phyloP scores from a whole-genome alignment of 2,329 filamentous ascomycete genomes.

The Mycosphaerella sp. region DNA sequence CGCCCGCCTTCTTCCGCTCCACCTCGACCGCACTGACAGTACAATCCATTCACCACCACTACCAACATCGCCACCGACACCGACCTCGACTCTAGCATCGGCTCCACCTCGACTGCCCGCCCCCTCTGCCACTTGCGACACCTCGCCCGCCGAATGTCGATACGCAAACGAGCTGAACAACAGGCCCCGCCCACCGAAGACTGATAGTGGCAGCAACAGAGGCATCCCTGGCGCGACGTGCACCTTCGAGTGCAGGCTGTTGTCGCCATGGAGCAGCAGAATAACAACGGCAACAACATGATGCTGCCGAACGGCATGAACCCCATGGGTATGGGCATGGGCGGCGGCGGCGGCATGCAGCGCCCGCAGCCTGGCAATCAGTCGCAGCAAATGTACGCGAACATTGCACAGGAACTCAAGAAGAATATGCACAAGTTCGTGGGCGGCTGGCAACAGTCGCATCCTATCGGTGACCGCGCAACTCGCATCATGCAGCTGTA shows the following conservation, averaged over 20 bases:
- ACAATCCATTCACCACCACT: no score
- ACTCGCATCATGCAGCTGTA: constrained; percentile 31
- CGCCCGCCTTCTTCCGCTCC: background rate
- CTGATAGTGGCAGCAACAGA: background rate
- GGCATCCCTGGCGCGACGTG: constrained; percentile 1
- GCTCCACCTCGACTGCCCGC: background rate
- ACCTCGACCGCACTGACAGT: no score
- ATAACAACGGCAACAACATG: constrained; percentile 9
- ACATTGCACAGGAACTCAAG: constrained; percentile 26
- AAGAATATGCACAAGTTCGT: constrained; percentile 17
- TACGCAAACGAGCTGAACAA: background rate
- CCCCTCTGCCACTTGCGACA: constrained; percentile 1
- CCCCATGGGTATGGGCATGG: constrained; percentile 13
- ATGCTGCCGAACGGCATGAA: constrained; percentile 17
- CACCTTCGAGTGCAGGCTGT: background rate
- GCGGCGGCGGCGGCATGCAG: constrained; percentile 25
- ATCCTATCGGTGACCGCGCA: constrained; percentile 28
- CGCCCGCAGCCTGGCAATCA: constrained; percentile 25
- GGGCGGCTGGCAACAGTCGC: constrained; percentile 31
- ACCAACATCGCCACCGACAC: background rate
- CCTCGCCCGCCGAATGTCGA: constrained; percentile 9
- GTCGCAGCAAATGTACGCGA: constrained; percentile 25
- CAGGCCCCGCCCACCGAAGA: background rate
- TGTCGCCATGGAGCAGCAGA: constrained; percentile 11
- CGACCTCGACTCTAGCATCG: background rate